A percentile compares a stretch with the other conserved stretches of the same genome.
Conservation (phyloP, 345 rosid genomes). For the Cardiospermum halicacabum region DNA sequence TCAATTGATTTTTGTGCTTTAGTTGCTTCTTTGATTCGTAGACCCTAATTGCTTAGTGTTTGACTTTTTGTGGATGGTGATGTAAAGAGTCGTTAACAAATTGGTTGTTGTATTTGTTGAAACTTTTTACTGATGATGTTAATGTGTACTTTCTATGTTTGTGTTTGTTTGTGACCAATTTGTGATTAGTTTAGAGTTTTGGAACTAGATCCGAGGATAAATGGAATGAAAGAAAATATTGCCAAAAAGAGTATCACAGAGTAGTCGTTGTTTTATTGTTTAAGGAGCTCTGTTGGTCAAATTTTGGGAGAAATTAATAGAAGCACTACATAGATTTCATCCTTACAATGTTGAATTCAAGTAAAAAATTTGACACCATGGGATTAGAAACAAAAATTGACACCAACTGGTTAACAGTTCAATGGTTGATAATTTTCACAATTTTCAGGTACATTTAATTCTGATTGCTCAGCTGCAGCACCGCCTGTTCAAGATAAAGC, state of each 20-base stretch:
- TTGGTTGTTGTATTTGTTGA: not conserved
- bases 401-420: too few relatives aligned
- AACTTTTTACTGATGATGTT: not conserved
- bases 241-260: too few relatives aligned
- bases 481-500: slow-evolving; percentile 40
- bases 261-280: too few relatives aligned
- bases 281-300: too few relatives aligned
- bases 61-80: not conserved
- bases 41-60: not conserved
- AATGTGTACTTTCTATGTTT: not conserved
- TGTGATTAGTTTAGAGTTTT: not conserved
- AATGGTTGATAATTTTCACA: not conserved
- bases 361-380: too few relatives aligned
- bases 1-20: not conserved
- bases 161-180: not conserved
- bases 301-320: too few relatives aligned
- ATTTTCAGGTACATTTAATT: slow-evolving; percentile 53
- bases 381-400: too few relatives aligned
- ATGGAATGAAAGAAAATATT: slow-evolving; percentile 5
- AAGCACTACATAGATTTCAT: too few relatives aligned
- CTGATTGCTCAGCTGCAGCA: slow-evolving; percentile 39
- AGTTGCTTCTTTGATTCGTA: not conserved
- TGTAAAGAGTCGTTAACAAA: not conserved
- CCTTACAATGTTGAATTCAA: too few relatives aligned
- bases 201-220: not conserved